A percentile compares a stretch with the other conserved stretches of the same genome.
Conservation (phyloP, 176 grass and related monocot species). For the maize (Zea mays) region Zm-B73-REFERENCE-NAM-5.0 NC_050098.1:192102001-192102500, state of each 20-base stretch:
- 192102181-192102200: not conserved
- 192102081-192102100: conserved; percentile 27
- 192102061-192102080: conserved; percentile 19
- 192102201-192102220: not conserved
- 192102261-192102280: conserved; percentile 3
- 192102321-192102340: conserved; percentile 39
- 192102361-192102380: conserved; percentile 33
- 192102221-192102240: not conserved
- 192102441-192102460: conserved; percentile 49
- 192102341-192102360: conserved; percentile 36
- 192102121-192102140: not conserved
- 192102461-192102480: conserved; percentile 38
- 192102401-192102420: conserved; percentile 34
- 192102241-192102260: not conserved
- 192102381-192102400: conserved; percentile 45
- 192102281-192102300: conserved; percentile 14
- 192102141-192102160: not conserved
- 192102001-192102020: conserved; percentile 45
- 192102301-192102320: conserved; percentile 17
- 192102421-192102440: conserved; percentile 43
- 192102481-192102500: conserved; percentile 26
- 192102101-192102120: conserved; percentile 19
- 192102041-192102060: conserved; percentile 23
- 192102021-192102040: conserved; percentile 24
- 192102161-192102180: not conserved